A percentile compares a stretch with the other conserved stretches of the same genome.
phyloP scores from a whole-genome alignment of 306 rosid genomes.

The Albizia julibrissin region DNA sequence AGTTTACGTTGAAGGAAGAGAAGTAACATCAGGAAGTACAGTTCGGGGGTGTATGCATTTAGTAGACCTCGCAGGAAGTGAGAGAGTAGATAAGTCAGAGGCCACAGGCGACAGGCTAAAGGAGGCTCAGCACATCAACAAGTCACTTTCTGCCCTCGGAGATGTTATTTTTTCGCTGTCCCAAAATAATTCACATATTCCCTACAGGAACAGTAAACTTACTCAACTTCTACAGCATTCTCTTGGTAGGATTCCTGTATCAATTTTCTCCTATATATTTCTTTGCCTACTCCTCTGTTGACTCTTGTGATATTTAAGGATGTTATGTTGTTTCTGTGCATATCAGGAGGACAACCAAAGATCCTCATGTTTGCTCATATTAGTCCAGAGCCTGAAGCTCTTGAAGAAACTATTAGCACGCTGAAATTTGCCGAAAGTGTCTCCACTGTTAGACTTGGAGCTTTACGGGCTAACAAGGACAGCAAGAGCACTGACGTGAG shows the following conservation, averaged over 20 bases:
- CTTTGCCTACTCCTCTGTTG: neutral
- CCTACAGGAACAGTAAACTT: conserved; percentile 91
- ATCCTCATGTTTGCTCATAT: conserved; percentile 95
- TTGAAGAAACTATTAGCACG: conserved; percentile 90
- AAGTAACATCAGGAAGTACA: conserved; percentile 58
- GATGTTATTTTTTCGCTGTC: conserved; percentile 94
- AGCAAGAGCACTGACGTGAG: conserved; percentile 54
- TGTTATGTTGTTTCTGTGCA: neutral
- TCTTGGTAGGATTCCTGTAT: conserved; percentile 58
- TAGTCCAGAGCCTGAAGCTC: conserved; percentile 83
- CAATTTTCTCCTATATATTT: neutral
- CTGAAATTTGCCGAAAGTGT: conserved; percentile 96
- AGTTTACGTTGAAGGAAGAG: conserved; percentile 90
- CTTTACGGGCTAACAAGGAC: conserved; percentile 80
- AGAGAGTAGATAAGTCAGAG: conserved; percentile 94
- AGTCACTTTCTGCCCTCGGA: conserved; percentile 91
- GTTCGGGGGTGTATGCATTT: conserved; percentile 91
- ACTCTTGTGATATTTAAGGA: neutral
- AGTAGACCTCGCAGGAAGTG: conserved; percentile 97
- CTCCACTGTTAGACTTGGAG: conserved; percentile 83
- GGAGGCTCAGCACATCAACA: conserved; percentile 97
- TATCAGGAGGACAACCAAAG: conserved; percentile 88
- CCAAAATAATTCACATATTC: conserved; percentile 80
- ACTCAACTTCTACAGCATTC: conserved; percentile 95
- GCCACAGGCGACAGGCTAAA: conserved; percentile 84